Evolutionary conservation across 2,329 filamentous ascomycete genomes (phyloP).

Genomic region (Botryotinia calthae): DNA sequence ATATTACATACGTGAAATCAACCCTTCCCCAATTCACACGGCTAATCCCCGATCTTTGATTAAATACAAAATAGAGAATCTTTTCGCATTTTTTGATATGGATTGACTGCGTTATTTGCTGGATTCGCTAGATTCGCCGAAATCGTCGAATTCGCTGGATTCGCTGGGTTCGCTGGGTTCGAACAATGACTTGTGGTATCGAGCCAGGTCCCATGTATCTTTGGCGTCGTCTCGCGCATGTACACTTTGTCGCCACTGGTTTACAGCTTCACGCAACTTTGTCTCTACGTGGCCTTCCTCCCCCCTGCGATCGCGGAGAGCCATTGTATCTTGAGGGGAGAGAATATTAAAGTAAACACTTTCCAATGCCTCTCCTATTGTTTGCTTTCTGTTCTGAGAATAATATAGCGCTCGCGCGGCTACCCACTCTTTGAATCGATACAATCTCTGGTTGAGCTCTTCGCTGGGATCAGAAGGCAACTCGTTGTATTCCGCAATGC

Average conservation of each 20-base stretch:
- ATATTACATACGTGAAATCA: not conserved
- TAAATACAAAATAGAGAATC: not conserved
- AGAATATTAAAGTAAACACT: not conserved
- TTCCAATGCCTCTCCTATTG: not conserved
- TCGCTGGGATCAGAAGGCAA: not conserved
- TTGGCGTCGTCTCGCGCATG: not conserved
- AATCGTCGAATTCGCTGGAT: too few relatives aligned
- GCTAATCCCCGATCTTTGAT: not conserved
- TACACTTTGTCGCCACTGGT: not conserved
- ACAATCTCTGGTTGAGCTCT: not conserved
- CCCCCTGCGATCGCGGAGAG: not conserved
- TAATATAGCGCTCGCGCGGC: not conserved
- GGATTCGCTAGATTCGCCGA: too few relatives aligned
- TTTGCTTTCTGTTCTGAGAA: not conserved
- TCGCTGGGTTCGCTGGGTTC: not conserved
- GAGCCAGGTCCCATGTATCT: not conserved
- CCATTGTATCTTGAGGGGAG: accelerated
- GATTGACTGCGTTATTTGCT: not conserved
- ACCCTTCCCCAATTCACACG: not conserved
- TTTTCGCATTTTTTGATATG: not conserved
- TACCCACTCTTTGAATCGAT: not conserved
- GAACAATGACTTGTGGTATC: not conserved
- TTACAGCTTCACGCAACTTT: not conserved
- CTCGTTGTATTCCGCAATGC: not conserved
- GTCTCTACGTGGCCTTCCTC: not conserved